Evolutionary conservation across 805 yeast genomes (phyloP).

Genomic region (Candida montana): DNA sequence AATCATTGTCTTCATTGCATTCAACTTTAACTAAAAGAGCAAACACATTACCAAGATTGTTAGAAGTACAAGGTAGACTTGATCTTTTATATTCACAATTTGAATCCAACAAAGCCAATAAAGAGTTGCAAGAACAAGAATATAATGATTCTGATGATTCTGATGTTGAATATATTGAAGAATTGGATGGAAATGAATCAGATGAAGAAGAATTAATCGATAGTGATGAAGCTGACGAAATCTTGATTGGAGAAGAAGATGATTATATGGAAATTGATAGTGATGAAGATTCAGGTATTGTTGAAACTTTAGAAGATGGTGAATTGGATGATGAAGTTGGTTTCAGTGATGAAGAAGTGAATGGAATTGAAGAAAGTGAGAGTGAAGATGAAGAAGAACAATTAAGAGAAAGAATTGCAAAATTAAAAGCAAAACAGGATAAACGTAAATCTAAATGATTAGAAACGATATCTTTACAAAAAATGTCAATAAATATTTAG

Average conservation of each 20-base stretch:
- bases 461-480: too few species aligned
- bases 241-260: slow-evolving; percentile 29
- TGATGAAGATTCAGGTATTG: slow-evolving; percentile 26
- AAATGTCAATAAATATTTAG: too few species aligned
- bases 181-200: slow-evolving; percentile 43
- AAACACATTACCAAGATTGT: slow-evolving; percentile 60
- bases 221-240: slow-evolving; percentile 38
- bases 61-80: slow-evolving; percentile 79
- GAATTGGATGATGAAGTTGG: slow-evolving; percentile 29
- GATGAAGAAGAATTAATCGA: slow-evolving; percentile 45
- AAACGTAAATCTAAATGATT: slow-evolving; percentile 15
- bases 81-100: slow-evolving; percentile 65
- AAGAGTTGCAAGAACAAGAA: slow-evolving; percentile 29
- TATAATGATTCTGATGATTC: slow-evolving; percentile 26
- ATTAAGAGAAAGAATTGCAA: slow-evolving; percentile 19
- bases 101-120: slow-evolving; percentile 47
- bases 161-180: slow-evolving; percentile 66
- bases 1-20: slow-evolving; percentile 57
- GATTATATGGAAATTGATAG: slow-evolving; percentile 7
- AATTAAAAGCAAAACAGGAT: slow-evolving; percentile 20
- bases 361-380: slow-evolving; percentile 13
- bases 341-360: slow-evolving; percentile 28
- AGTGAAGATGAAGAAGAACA: slow-evolving; percentile 21
- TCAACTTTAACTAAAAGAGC: slow-evolving; percentile 62
- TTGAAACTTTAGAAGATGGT: slow-evolving; percentile 25